A percentile compares a stretch with the other conserved stretches of the same genome.
Evolutionary conservation across 345 rosid genomes (phyloP).

Genomic region (Durio zibethinus): DNA sequence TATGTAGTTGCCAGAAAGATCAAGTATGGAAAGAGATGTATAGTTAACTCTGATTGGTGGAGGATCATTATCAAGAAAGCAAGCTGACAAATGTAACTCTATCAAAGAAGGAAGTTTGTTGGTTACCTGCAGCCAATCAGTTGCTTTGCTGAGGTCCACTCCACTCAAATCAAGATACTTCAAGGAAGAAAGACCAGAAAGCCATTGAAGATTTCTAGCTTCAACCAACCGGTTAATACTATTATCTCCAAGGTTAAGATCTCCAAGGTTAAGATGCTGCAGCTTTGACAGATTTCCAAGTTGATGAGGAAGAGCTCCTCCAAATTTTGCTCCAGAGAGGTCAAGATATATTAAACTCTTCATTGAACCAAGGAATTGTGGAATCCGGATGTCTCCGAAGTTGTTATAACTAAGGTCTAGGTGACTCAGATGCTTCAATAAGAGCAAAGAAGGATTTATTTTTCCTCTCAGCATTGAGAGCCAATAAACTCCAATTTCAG

Average conservation of each 20-base stretch:
- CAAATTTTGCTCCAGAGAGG: constrained; percentile 23
- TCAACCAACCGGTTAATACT: not conserved
- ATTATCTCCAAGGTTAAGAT: constrained; percentile 8
- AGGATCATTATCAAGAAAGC: not conserved
- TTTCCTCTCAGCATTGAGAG: not conserved
- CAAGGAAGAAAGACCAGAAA: constrained; percentile 21
- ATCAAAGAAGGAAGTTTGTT: constrained; percentile 19
- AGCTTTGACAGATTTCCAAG: constrained; percentile 29
- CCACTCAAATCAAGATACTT: constrained; percentile 19
- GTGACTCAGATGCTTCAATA: not conserved
- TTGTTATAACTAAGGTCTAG: not conserved
- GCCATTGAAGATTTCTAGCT: constrained; percentile 24
- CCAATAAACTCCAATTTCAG: constrained; percentile 3
- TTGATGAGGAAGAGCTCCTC: constrained; percentile 23
- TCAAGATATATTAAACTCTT: constrained; percentile 35
- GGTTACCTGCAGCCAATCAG: constrained; percentile 10
- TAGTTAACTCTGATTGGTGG: not conserved
- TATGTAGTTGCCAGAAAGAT: constrained; percentile 4
- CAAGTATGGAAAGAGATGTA: constrained; percentile 24
- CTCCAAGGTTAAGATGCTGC: constrained; percentile 16
- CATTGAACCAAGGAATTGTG: constrained; percentile 17
- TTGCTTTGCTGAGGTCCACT: constrained; percentile 1
- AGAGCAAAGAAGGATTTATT: constrained; percentile 10
- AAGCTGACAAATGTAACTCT: constrained; percentile 12
- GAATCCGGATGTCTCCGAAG: constrained; percentile 8